Evolutionary conservation across 805 yeast genomes (phyloP).

Genomic region (Candida alai): DNA sequence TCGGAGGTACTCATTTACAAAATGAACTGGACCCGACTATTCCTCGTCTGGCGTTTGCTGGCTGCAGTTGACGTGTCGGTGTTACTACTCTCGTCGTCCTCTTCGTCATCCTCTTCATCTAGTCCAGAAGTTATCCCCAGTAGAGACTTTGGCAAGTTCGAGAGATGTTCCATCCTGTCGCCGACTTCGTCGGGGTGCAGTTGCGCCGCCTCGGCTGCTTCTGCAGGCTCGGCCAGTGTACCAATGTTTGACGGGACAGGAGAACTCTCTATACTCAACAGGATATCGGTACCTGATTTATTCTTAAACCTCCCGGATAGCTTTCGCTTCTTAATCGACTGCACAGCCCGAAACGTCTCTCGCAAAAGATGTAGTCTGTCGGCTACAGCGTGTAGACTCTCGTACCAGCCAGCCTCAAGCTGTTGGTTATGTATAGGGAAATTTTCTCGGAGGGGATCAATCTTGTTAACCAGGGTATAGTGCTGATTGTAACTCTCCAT

Average conservation of each 20-base stretch:
- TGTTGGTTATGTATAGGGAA: conserved; percentile 7
- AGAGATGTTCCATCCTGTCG: too few relatives aligned
- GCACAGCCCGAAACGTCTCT: conserved; percentile 25
- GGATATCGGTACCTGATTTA: neutral
- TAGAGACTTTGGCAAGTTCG: too few relatives aligned
- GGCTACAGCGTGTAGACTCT: conserved; percentile 20
- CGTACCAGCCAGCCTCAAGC: conserved; percentile 22
- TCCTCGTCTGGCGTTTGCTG: too few relatives aligned
- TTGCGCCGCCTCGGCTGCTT: too few relatives aligned
- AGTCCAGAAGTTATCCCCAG: neutral
- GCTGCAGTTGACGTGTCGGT: conserved; percentile 9
- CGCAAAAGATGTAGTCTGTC: conserved; percentile 25
- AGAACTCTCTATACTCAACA: neutral
- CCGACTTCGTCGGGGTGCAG: too few relatives aligned
- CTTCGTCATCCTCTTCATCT: conserved; percentile 9
- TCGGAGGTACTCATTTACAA: too few relatives aligned
- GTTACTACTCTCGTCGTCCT: conserved; percentile 16
- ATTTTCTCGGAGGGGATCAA: too few relatives aligned
- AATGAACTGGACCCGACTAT: too few relatives aligned
- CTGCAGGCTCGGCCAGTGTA: too few relatives aligned
- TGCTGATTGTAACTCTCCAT: conserved; percentile 3
- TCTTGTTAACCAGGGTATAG: conserved; percentile 1
- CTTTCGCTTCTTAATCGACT: conserved; percentile 17
- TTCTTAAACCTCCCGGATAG: conserved; percentile 5
- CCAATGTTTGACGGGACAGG: too few relatives aligned